Evolutionary conservation across 106 monocot genomes (phyloP), one percentile per base, ranked within the genome.

Genomic region (Apostasia ramifera): DNA sequence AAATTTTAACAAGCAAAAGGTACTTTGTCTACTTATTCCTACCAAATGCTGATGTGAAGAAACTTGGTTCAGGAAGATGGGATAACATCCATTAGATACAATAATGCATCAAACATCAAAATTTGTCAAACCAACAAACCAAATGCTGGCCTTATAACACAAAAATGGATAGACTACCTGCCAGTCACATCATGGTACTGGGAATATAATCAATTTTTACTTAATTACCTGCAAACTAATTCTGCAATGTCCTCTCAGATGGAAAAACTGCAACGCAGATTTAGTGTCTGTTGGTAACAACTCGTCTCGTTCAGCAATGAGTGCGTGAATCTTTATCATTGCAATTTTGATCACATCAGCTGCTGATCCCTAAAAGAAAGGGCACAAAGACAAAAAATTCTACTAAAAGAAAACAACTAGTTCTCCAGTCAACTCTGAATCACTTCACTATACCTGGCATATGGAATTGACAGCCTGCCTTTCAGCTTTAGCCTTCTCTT

Each of bases 381-480:
- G 26, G 26, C 26, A 26, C 26, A 26, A 26, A 26, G 26, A 26
- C 26, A 26, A 26, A 26, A 26, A 26, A 26, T 26, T 26, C 26
- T 26, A 26, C 26, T 26, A 26, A 26, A 26, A 41, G 5, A 68
- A 44, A 59, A 57, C 6, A 74, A 59, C 8, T 5, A 9, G 56
- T 1, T 37, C 11, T 63, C 14, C 61, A 5, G 9, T 56, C 5
- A 70, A 51, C 54, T 15, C 43, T 0, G 64, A 52, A 44, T 61
- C 8, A 73, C 7, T 26, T 70, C 13, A 4, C 37, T 39, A 37
- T 80, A 92, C 97, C 89, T 98, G 98, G 74, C 98, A 98, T 53
- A 98, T 90, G 59, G 98, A 98, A 79, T 98, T 98, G 40, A 98
- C 87, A 78, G 98, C 98, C 75, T 98, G 98, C 68, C 98, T 90